Percentiles rank a stretch among this genome's conserved stretches.
phyloP scores from a whole-genome alignment of 768 basidiomycete genomes.

The Obba rivulosa region DNA sequence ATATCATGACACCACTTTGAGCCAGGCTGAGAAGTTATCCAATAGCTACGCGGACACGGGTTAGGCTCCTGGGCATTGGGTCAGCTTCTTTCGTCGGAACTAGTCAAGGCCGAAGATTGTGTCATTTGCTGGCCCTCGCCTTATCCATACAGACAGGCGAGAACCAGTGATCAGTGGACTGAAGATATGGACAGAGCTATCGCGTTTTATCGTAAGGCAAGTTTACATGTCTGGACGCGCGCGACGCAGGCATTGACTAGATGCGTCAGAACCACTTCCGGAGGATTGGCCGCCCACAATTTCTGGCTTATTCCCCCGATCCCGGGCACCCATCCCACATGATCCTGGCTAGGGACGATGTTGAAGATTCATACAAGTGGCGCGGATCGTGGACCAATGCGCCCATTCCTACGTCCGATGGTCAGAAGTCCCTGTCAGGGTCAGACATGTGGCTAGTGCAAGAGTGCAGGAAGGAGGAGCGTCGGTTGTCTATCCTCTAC shows the following conservation, averaged over 20 bases:
- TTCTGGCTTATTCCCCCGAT: conserved; percentile 10
- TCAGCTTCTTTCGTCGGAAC: conserved; percentile 3
- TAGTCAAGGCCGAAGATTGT: conserved; percentile 1
- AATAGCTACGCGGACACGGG: conserved; percentile 5
- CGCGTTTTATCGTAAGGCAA: conserved; percentile 14
- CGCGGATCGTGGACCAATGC: too few relatives aligned
- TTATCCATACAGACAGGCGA: not conserved
- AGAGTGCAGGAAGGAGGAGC: not conserved
- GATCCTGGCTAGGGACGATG: conserved; percentile 8
- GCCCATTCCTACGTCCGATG: not conserved
- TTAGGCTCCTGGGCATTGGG: conserved; percentile 9
- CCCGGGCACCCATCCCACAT: conserved; percentile 11
- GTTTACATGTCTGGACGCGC: not conserved
- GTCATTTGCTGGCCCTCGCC: conserved; percentile 12
- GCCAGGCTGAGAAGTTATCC: not conserved
- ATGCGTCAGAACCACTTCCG: conserved; percentile 14
- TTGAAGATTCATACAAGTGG: not conserved
- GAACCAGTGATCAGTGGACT: conserved; percentile 1
- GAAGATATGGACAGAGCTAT: not conserved
- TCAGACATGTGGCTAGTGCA: not conserved
- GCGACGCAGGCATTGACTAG: not conserved
- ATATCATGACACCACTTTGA: not conserved
- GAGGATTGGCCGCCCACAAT: conserved; percentile 14
- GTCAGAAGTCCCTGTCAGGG: not conserved
- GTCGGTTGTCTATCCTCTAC: conserved; percentile 7